Percentiles rank a stretch among this genome's conserved stretches.
Conservation (phyloP, 2,329 filamentous ascomycete genomes). For the Bisporella sp. region DNA sequence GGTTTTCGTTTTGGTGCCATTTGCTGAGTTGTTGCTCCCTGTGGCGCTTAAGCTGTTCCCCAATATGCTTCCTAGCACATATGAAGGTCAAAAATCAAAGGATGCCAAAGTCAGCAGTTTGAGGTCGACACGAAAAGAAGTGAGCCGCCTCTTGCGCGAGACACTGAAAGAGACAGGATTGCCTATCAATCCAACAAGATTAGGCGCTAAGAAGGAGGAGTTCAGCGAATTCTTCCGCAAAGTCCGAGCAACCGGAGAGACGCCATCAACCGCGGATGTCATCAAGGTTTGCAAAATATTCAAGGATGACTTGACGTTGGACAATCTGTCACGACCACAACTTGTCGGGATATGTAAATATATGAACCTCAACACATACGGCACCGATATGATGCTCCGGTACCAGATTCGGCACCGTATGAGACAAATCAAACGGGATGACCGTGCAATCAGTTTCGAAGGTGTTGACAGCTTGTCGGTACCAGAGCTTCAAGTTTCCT, state of each 20-base stretch:
- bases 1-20: constrained; percentile 93
- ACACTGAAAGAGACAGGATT: constrained; percentile 92
- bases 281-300: constrained; percentile 99
- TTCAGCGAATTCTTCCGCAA: constrained; percentile 98
- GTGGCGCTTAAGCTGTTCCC: constrained; percentile 92
- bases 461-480: constrained; percentile 92
- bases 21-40: constrained; percentile 87
- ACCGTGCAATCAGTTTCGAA: constrained; percentile 88
- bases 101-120: constrained; percentile 80
- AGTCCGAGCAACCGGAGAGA: constrained; percentile 83
- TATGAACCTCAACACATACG: constrained; percentile 95
- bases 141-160: constrained; percentile 80
- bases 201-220: constrained; percentile 84
- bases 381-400: constrained; percentile 94
- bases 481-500: constrained; percentile 84
- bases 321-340: constrained; percentile 93
- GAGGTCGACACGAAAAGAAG: constrained; percentile 83
- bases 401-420: constrained; percentile 97
- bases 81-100: constrained; percentile 84
- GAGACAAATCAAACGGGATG: constrained; percentile 98
- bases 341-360: constrained; percentile 97
- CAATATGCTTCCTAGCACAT: constrained; percentile 94
- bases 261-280: constrained; percentile 81
- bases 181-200: constrained; percentile 67
- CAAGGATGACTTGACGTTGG: constrained; percentile 92